A percentile compares a stretch with the other conserved stretches of the same genome.
Evolutionary conservation across 148 eudicot species (phyloP).

Genomic region (Nyssa sinensis): DNA sequence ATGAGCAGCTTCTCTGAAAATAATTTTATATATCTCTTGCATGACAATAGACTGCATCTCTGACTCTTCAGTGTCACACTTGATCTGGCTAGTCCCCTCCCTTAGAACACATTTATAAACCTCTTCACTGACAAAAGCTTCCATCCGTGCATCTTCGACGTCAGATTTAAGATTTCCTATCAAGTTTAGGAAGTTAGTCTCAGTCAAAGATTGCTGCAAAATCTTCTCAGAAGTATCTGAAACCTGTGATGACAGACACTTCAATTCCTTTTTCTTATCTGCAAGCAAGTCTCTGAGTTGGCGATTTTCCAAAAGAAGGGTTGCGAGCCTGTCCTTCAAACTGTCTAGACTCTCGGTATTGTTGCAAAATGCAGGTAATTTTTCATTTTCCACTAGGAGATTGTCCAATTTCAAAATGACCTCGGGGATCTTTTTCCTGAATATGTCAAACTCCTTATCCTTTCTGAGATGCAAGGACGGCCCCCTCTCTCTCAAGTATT

Average conservation of each 20-base stretch:
- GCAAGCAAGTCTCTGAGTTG: constrained; percentile 44
- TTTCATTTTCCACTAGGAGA: constrained; percentile 49
- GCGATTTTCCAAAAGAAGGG: constrained; percentile 57
- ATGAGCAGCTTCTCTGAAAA: not conserved
- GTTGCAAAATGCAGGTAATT: constrained; percentile 35
- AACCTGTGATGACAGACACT: constrained; percentile 42
- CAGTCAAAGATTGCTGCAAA: constrained; percentile 36
- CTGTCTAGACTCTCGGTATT: constrained; percentile 16
- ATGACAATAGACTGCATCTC: constrained; percentile 24
- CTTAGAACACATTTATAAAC: constrained; percentile 46
- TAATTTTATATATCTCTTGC: not conserved
- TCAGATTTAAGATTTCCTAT: constrained; percentile 30
- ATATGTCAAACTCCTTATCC: constrained; percentile 63
- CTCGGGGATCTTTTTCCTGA: constrained; percentile 60
- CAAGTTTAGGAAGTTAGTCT: constrained; percentile 38
- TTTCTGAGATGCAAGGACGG: constrained; percentile 41
- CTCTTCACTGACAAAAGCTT: constrained; percentile 49
- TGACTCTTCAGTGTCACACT: constrained; percentile 38
- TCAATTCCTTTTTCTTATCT: constrained; percentile 42
- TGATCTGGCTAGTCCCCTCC: constrained; percentile 32
- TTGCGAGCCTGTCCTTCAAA: constrained; percentile 43
- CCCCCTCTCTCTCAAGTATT: constrained; percentile 57
- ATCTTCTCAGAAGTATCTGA: constrained; percentile 44
- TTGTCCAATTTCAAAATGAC: constrained; percentile 59
- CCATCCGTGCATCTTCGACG: constrained; percentile 39